These are phyloP conservation scores for Fusarium odoratissimum DNA, from an alignment of 2,329 filamentous ascomycete species.

Conservation along the genomic window DNA sequence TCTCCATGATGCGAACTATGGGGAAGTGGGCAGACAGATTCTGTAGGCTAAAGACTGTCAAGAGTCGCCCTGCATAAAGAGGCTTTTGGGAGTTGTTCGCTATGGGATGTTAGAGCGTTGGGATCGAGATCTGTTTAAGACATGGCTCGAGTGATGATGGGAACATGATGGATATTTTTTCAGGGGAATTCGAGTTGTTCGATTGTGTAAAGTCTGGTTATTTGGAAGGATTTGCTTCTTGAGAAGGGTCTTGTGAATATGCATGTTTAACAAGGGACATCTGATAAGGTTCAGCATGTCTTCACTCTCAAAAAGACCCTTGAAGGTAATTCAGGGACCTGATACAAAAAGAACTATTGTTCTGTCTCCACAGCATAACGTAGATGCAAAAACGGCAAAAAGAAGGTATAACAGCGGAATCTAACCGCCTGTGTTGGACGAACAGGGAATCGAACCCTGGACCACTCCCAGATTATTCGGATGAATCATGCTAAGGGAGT, in stretches of 20 bases:
- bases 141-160: background rate
- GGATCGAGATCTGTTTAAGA: conserved; percentile 22
- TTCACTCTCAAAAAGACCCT: background rate
- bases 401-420: conserved; percentile 28
- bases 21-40: conserved; percentile 20
- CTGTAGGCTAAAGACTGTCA: background rate
- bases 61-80: conserved; percentile 29
- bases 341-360: background rate
- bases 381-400: conserved; percentile 16
- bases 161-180: background rate
- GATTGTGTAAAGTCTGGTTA: background rate
- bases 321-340: background rate
- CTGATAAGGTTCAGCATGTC: background rate
- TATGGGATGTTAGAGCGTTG: background rate
- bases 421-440: conserved; percentile 45
- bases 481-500: conserved; percentile 48
- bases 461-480: conserved; percentile 47
- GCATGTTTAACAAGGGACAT: background rate
- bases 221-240: background rate
- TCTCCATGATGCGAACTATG: conserved; percentile 10
- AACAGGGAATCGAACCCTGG: conserved; percentile 52
- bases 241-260: background rate
- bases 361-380: background rate
- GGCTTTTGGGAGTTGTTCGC: conserved; percentile 4
- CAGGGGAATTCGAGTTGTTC: background rate